A percentile compares a stretch with the other conserved stretches of the same genome.
Evolutionary conservation across 306 rosid species (phyloP).

Genomic region (Fragaria ananassa): DNA sequence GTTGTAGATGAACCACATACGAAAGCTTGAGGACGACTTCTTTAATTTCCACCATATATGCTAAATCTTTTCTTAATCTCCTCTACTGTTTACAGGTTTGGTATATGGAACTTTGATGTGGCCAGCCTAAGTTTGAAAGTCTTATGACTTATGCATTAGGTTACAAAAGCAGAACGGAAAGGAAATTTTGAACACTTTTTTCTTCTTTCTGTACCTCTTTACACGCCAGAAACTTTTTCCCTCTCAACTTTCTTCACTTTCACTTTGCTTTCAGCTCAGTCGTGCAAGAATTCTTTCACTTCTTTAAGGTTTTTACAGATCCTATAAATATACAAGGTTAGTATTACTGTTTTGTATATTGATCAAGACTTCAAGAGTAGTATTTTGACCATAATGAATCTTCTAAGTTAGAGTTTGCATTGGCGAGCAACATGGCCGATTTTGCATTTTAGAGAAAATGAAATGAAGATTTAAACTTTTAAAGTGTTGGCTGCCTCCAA

Average conservation of each 20-base stretch:
- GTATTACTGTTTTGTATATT: background rate
- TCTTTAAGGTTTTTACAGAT: background rate
- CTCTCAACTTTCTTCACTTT: slow-evolving; percentile 4
- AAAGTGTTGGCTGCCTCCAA: slow-evolving; percentile 30
- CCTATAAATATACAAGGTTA: background rate
- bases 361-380: background rate
- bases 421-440: background rate
- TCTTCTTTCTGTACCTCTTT: slow-evolving; percentile 4
- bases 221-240: slow-evolving; percentile 15
- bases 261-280: slow-evolving; percentile 4
- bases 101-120: background rate
- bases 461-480: slow-evolving; percentile 9
- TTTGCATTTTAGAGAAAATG: background rate
- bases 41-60: background rate
- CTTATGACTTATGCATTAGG: background rate
- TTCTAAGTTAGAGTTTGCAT: background rate
- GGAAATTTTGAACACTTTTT: background rate
- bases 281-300: background rate
- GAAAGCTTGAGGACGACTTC: background rate
- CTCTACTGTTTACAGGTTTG: background rate
- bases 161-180: slow-evolving; percentile 12
- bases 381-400: background rate
- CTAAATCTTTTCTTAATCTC: slow-evolving; percentile 12
- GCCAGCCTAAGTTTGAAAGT: slow-evolving; percentile 10
- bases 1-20: background rate